A percentile compares a stretch with the other conserved stretches of the same genome.
Evolutionary conservation across 257 asterid species (phyloP).

Genomic region (Cinchona pubescens): DNA sequence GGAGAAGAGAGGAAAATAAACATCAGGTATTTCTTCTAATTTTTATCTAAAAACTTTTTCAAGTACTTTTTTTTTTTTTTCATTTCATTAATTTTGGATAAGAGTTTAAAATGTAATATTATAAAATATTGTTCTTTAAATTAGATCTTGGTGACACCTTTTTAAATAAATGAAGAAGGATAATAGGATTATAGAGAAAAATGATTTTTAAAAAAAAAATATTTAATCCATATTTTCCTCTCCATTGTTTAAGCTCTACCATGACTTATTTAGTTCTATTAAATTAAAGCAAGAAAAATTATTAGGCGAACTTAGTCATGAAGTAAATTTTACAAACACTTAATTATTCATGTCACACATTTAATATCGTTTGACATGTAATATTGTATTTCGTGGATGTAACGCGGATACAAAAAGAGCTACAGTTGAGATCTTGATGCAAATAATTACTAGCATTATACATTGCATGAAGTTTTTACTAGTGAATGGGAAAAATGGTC

Average conservation of each 20-base stretch:
- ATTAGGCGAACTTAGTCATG: too few species aligned
- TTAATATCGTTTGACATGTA: background rate
- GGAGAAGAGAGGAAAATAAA: background rate
- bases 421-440: too few species aligned
- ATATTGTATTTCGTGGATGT: too few species aligned
- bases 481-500: too few species aligned
- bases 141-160: background rate
- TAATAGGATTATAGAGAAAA: too few species aligned
- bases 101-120: too few species aligned
- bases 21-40: background rate
- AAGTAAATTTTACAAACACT: too few species aligned
- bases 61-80: background rate
- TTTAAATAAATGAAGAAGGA: background rate
- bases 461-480: too few species aligned
- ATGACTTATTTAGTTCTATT: background rate
- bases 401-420: too few species aligned
- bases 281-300: too few species aligned
- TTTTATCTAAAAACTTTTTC: background rate
- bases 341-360: slow-evolving; percentile 5
- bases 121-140: background rate
- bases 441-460: too few species aligned
- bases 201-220: too few species aligned
- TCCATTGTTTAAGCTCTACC: background rate
- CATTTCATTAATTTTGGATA: background rate
- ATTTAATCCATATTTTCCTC: background rate